Evolutionary conservation across 2,329 filamentous ascomycete species (phyloP).

Genomic region (Fonsecaea pedrosoi): DNA sequence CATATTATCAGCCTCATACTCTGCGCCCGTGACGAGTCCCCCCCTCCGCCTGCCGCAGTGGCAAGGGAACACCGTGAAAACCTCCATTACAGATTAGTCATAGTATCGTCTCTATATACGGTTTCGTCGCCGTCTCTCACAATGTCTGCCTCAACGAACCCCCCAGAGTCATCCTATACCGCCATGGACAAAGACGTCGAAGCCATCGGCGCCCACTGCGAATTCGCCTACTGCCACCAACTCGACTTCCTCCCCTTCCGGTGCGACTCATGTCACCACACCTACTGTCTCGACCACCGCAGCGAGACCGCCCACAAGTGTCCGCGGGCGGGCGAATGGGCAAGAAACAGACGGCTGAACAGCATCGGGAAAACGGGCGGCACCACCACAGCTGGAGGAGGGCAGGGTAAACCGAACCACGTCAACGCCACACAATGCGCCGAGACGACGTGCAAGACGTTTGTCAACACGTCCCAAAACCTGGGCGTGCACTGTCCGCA

Average conservation of each 20-base stretch:
- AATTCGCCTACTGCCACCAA: constrained; percentile 88
- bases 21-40: constrained; percentile 19
- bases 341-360: constrained; percentile 54
- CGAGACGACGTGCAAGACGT: constrained; percentile 58
- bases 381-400: constrained; percentile 12
- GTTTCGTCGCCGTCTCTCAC: constrained; percentile 11
- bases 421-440: constrained; percentile 61
- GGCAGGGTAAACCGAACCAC: constrained; percentile 59
- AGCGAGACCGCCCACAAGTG: constrained; percentile 81
- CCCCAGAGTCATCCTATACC: constrained; percentile 36
- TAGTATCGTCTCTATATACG: background rate
- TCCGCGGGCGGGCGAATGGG: constrained; percentile 66
- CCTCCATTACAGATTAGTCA: background rate
- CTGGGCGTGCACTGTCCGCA: constrained; percentile 58
- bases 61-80: constrained; percentile 5
- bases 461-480: constrained; percentile 59
- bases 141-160: constrained; percentile 36
- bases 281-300: constrained; percentile 93
- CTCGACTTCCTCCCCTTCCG: constrained; percentile 95
- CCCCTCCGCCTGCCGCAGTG: constrained; percentile 27
- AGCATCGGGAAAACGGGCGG: constrained; percentile 33
- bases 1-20: constrained; percentile 8
- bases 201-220: constrained; percentile 87
- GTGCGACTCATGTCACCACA: constrained; percentile 84
- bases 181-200: constrained; percentile 67